Base-by-base conservation (phyloP, 495 filamentous ascomycete species). In the Hypomontagnella submonticulosa region DNA sequence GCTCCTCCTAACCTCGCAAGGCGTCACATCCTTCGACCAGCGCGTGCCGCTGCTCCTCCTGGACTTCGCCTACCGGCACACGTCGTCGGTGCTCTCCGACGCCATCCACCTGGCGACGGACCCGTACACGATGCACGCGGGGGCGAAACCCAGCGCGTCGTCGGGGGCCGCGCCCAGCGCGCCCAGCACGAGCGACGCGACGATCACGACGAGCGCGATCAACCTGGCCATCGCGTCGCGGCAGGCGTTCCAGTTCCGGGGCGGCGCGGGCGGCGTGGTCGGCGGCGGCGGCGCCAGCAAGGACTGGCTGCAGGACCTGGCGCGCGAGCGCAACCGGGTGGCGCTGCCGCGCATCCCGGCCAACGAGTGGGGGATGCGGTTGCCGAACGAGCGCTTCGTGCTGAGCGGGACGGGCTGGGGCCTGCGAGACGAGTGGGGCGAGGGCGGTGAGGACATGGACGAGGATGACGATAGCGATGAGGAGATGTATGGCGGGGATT, bases 41-140 rank as follows among this genome's bases (percentile, higher is more conserved):
- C 92, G 95, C 60, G 93, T 99, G 1, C 94, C 95, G 0, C 85
- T 97, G 2, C 91, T 97, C 66, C 89, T 99, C 38, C 87, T 99
- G 73, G 95, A 99, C 77, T 97, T 98, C 75, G 93, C 95, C 15
- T 99, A 99, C 85, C 90, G 94, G 16, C 85, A 88, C 77, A 85
- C 85, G 2, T 82, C 84, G 0, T 78, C 83, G n/a, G 78, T 91
- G 12, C 83, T 92, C 4, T 82, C 77, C 41, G 89, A 92, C 74
- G 87, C 87, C 1, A 72, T 90, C 2, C 83, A 87, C 66, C 83
- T 90, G 13, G 78, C 82, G 6, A 82, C 84, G 0, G 88, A 90
- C 69, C 85, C 87, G 0, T 90, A 90, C 76, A 77, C 78, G 1
- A 77, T 78, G 0, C 81, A 85, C 64, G 83, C 81, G 0, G 81